phyloP scores from a whole-genome alignment of 192 early-diverging fungal genomes.

The Coemansia sp. region DNA sequence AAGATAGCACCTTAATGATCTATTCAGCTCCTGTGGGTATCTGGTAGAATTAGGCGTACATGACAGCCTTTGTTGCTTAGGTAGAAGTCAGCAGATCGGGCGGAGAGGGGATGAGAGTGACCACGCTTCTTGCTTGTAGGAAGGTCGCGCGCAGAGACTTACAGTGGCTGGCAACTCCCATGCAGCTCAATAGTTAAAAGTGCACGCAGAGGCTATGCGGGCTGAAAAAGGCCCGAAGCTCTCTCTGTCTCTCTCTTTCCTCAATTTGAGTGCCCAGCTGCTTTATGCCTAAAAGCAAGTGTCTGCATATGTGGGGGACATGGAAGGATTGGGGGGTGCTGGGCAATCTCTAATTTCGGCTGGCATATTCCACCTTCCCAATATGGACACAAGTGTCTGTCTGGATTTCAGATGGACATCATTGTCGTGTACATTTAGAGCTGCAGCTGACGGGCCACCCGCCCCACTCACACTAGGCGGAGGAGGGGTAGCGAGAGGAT shows the following conservation, averaged over 20 bases:
- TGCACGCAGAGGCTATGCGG: background rate
- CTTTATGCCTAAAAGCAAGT: background rate
- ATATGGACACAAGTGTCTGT: background rate
- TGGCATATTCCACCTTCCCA: slow-evolving; percentile 7
- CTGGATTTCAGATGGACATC: background rate
- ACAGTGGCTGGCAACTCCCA: background rate
- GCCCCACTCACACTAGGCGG: slow-evolving; percentile 4
- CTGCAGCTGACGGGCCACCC: slow-evolving; percentile 9
- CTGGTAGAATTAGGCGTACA: background rate
- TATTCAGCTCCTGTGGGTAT: background rate
- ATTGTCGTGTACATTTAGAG: background rate
- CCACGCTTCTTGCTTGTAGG: background rate
- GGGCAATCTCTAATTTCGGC: slow-evolving; percentile 1
- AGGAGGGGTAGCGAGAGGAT: background rate
- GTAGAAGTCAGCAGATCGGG: background rate
- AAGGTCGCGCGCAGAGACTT: background rate
- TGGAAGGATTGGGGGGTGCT: slow-evolving; percentile 1
- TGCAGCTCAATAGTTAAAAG: background rate
- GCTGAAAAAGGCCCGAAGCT: background rate
- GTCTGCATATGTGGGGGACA: background rate
- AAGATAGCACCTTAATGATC: background rate
- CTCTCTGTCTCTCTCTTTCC: background rate
- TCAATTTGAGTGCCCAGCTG: background rate
- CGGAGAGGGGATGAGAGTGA: background rate
- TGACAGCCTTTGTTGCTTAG: background rate